Percentiles rank a stretch among this genome's conserved stretches.
These are phyloP conservation scores for Cucurbita moschata DNA, from an alignment of 306 rosid species.

Conservation along the genomic window DNA sequence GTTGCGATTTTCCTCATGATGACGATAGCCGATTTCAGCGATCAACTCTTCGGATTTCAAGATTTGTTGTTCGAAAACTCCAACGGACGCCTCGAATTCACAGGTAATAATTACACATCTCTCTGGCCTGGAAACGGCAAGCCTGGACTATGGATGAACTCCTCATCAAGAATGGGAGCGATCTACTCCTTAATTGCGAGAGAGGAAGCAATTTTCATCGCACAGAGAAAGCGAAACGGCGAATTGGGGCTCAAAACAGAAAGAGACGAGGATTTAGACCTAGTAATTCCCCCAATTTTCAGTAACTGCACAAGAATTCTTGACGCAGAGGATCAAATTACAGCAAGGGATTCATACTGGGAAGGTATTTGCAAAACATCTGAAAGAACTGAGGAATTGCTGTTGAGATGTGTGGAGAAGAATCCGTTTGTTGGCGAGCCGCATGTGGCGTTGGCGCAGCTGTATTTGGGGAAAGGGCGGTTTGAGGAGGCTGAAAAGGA, in stretches of 20 bases:
- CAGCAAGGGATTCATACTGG: conserved; percentile 75
- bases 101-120: conserved; percentile 37
- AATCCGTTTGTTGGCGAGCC: conserved; percentile 81
- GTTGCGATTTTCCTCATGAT: conserved; percentile 53
- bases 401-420: conserved; percentile 38
- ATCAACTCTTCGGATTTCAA: conserved; percentile 63
- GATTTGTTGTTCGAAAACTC: conserved; percentile 41
- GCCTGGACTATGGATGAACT: conserved; percentile 81
- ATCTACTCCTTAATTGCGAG: conserved; percentile 44
- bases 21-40: conserved; percentile 83
- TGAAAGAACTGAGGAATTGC: conserved; percentile 35
- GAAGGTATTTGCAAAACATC: conserved; percentile 40
- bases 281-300: conserved; percentile 54
- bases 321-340: conserved; percentile 49
- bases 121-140: conserved; percentile 74
- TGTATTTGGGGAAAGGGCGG: conserved; percentile 31
- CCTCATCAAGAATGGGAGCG: conserved; percentile 63
- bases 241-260: background rate
- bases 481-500: conserved; percentile 58
- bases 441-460: conserved; percentile 51
- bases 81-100: conserved; percentile 42
- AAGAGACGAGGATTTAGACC: conserved; percentile 48
- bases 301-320: conserved; percentile 45
- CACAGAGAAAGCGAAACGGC: conserved; percentile 17
- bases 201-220: conserved; percentile 51